Evolutionary conservation across 352 stramenopile species (phyloP), one percentile per base, ranked within the genome.

Genomic region (Globisporangium cystogenes): DNA sequence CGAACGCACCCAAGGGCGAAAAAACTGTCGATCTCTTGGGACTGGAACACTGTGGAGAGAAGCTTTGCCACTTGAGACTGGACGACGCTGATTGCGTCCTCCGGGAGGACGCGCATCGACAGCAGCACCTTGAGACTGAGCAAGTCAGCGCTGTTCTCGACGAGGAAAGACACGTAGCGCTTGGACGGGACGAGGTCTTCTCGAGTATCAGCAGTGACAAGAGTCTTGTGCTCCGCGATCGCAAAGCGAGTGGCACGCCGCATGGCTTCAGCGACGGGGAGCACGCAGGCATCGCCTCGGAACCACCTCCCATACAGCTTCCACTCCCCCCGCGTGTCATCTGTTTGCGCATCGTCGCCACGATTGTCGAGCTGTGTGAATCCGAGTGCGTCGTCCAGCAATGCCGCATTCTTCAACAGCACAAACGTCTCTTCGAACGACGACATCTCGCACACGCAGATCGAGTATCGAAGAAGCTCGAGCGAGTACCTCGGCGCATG

Each of bases 1-100:
- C 14, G 2, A 10, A 26, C 67, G 40, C 68, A 87, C 76, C 74
- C 76, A 1, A 87, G 58, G 21, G 79, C 78, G 8, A 93, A 61
- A 35, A 76, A 74, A 18, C 73, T 86, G 57, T 93, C 82, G 24
- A 93, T 88, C 3, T 72, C 66, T 16, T 78, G 67, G 0, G 77
- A 86, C 50, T 91, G 81, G 51, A 87, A 86, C 1, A 90, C 67
- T 3, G 72, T 86, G 2, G 76, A 86, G 7, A 91, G 51, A 1
- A 93, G 57, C 40, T 80, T 86, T 7, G 55, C 59, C 10, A 74
- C 57, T 55, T 91, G 80, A 4, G 56, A 57, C 33, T 76, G 74
- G 12, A 82, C 50, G 33, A 90, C 67, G 41, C 31, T 51, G 7
- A 64, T 44, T 6, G 71, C 72, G 20, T 89, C 78, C 35, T 89